These are phyloP conservation scores for Trifolium dubium DNA, from an alignment of 306 rosid species.

Conservation along the genomic window DNA sequence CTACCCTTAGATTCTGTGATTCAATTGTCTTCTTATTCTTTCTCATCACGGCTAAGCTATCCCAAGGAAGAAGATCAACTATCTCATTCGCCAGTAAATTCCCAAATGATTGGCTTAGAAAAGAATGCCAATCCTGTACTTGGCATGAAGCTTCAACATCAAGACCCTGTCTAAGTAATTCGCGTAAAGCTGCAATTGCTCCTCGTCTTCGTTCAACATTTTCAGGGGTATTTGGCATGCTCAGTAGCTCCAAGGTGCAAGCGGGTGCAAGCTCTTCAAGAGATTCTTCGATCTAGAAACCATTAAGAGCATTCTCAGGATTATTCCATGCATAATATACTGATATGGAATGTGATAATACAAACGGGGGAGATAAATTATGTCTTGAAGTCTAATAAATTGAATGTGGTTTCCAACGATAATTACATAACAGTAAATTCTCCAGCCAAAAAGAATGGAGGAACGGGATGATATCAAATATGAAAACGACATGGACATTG, in stretches of 20 bases:
- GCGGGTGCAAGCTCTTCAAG: slow-evolving; percentile 99
- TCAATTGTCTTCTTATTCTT: slow-evolving; percentile 94
- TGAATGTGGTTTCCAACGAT: neutral
- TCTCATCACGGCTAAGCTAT: slow-evolving; percentile 70
- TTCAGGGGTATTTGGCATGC: slow-evolving; percentile 70
- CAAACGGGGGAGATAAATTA: neutral
- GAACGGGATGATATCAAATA: slow-evolving; percentile 14
- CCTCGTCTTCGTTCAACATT: slow-evolving; percentile 83
- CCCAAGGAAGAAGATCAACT: slow-evolving; percentile 96
- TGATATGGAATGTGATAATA: neutral
- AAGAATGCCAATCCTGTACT: slow-evolving; percentile 93
- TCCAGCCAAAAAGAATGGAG: neutral
- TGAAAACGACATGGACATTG: slow-evolving; percentile 22
- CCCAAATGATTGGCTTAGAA: slow-evolving; percentile 78
- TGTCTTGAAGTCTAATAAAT: neutral
- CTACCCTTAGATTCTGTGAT: slow-evolving; percentile 87
- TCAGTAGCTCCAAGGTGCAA: slow-evolving; percentile 88
- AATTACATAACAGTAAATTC: neutral
- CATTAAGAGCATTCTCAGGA: slow-evolving; percentile 40
- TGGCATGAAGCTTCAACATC: slow-evolving; percentile 86
- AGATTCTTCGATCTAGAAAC: slow-evolving; percentile 89
- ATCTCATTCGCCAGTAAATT: slow-evolving; percentile 80
- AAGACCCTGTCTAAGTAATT: slow-evolving; percentile 93
- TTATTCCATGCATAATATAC: slow-evolving; percentile 32
- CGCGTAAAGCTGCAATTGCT: slow-evolving; percentile 93